Evolutionary conservation across 176 grass and related monocot genomes (phyloP).

Genomic region (Paspalum vaginatum): DNA sequence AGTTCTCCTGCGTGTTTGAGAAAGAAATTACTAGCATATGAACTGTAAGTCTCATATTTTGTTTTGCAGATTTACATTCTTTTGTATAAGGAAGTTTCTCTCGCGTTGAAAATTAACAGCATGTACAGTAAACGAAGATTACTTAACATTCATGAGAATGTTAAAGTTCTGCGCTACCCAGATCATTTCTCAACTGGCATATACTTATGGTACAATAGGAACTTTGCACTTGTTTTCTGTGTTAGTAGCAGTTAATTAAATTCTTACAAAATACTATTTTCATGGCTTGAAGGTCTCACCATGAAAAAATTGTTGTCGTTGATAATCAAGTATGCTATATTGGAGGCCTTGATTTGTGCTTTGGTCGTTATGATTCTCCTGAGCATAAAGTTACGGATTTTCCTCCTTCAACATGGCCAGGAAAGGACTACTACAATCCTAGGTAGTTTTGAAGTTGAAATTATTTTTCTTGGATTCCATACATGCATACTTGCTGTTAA

Average conservation of each 20-base stretch:
- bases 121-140: conserved; percentile 74
- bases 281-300: conserved; percentile 72
- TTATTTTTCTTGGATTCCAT: background rate
- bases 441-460: conserved; percentile 47
- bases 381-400: conserved; percentile 72
- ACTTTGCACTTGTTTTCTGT: conserved; percentile 6
- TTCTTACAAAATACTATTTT: conserved; percentile 2
- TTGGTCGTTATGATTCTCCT: conserved; percentile 81
- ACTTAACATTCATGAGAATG: conserved; percentile 82
- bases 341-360: conserved; percentile 89
- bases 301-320: conserved; percentile 91
- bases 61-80: conserved; percentile 84
- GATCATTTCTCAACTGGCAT: conserved; percentile 86
- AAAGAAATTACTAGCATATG: background rate
- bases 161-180: conserved; percentile 90
- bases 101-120: conserved; percentile 90
- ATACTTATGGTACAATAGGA: conserved; percentile 64
- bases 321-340: conserved; percentile 87
- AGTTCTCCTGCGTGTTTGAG: too few relatives aligned
- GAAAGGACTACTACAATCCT: conserved; percentile 94
- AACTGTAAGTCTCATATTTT: conserved; percentile 10
- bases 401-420: conserved; percentile 71
- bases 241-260: conserved; percentile 5
- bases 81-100: conserved; percentile 85
- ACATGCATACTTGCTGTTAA: conserved; percentile 25